phyloP scores from a whole-genome alignment of 768 basidiomycete genomes.

The Amanita polypyramis region DNA sequence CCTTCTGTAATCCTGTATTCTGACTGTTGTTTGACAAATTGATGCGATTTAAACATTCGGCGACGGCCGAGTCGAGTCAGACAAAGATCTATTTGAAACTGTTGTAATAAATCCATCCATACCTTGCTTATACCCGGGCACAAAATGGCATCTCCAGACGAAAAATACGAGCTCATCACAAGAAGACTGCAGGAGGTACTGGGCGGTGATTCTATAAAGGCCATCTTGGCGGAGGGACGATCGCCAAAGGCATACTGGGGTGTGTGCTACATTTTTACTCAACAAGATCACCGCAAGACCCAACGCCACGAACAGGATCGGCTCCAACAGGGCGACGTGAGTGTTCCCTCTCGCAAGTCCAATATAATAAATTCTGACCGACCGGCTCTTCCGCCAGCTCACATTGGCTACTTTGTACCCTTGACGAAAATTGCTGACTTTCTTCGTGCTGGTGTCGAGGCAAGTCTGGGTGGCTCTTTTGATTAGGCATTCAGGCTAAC shows the following conservation, averaged over 20 bases:
- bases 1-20: background rate
- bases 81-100: no score
- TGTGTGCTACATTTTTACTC: slow-evolving; percentile 23
- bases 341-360: slow-evolving; percentile 17
- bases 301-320: slow-evolving; percentile 45
- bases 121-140: background rate
- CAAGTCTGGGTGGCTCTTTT: slow-evolving; percentile 19
- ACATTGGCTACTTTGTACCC: slow-evolving; percentile 95
- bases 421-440: slow-evolving; percentile 96
- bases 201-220: slow-evolving; percentile 74
- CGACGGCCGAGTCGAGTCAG: slow-evolving; percentile 10
- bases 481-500: background rate
- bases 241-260: slow-evolving; percentile 90
- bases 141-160: slow-evolving; percentile 28
- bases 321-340: slow-evolving; percentile 91
- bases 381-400: slow-evolving; percentile 43
- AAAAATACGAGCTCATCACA: slow-evolving; percentile 76
- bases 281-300: slow-evolving; percentile 7
- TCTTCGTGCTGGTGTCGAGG: slow-evolving; percentile 83
- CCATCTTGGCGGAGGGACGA: slow-evolving; percentile 67
- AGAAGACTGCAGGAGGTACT: slow-evolving; percentile 81
- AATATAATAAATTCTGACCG: background rate
- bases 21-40: background rate
- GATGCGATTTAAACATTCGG: slow-evolving; percentile 1
- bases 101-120: background rate